Percentiles rank a stretch among this genome's conserved stretches.
phyloP scores from a whole-genome alignment of 495 filamentous ascomycete genomes.

The Aspergillus kassunensis region DNA sequence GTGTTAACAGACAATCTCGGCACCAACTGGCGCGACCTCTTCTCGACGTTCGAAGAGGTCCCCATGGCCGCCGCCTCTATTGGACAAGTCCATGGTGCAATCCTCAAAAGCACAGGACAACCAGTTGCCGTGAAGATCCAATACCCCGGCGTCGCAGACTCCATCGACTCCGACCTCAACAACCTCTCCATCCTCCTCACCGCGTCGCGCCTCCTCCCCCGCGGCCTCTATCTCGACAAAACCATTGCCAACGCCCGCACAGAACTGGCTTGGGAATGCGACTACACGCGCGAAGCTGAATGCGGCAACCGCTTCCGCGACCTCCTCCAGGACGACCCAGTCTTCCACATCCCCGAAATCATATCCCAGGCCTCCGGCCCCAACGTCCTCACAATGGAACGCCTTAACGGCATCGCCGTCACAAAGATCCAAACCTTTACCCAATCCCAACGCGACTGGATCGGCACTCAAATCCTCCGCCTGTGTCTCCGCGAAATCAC shows the following conservation, averaged over 20 bases:
- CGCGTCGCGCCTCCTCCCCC: constrained; percentile 82
- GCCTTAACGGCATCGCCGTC: constrained; percentile 82
- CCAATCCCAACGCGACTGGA: constrained; percentile 83
- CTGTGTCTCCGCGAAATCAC: constrained; percentile 90
- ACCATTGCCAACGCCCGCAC: constrained; percentile 95
- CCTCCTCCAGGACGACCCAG: constrained; percentile 66
- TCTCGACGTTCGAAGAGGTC: constrained; percentile 77
- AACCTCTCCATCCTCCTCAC: constrained; percentile 88
- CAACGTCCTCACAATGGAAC: constrained; percentile 90
- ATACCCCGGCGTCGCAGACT: constrained; percentile 94
- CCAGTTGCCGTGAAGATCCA: constrained; percentile 93
- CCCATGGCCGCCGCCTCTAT: constrained; percentile 98
- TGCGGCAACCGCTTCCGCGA: constrained; percentile 69
- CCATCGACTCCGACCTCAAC: constrained; percentile 91
- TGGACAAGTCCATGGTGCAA: constrained; percentile 88
- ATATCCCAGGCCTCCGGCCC: constrained; percentile 76
- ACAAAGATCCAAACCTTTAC: constrained; percentile 71
- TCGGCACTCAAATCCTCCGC: constrained; percentile 84
- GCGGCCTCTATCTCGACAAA: constrained; percentile 90
- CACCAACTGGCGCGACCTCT: constrained; percentile 78
- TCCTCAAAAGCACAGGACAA: constrained; percentile 67
- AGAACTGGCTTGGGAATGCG: constrained; percentile 95
- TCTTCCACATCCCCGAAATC: constrained; percentile 76
- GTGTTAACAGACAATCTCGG: constrained; percentile 79
- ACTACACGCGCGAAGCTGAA: constrained; percentile 84